Evolutionary conservation across 768 basidiomycete species (phyloP), one percentile per base, ranked within the genome.

Genomic region (Solioccasus polychromus): DNA sequence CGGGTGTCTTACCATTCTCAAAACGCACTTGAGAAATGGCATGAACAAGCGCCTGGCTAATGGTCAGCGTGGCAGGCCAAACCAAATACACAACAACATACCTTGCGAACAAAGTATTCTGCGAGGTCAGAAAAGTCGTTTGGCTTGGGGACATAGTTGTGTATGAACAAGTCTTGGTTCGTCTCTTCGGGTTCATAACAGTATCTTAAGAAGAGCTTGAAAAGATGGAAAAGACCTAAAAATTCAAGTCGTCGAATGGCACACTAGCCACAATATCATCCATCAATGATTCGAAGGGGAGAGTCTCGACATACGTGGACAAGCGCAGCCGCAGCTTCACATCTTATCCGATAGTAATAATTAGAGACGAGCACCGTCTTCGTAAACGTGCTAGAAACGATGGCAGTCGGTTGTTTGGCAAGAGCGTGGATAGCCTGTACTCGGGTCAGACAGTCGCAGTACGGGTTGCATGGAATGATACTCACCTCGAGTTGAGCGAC

Each of bases 81-180:
- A 39, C 8, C 15, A 35, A 42, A 45, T 34, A 25, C 32, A 26
- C 39, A 40, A 24, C 14, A 42, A 49, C 36, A 43, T 48, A 89
- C 95, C 80, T 95, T 95, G 54, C 90, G 86, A 22, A 98, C 88
- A 57, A 96, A 94, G 63, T 98, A 97, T 54, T 96, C 91, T 0
- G 92, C 69, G 24, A 96, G 70, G 55, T 96, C 91, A 45, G 84
- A 80, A 64, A 98, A 98, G 56, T 96, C 87, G 60, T 97, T 98
- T 14, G 94, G 91, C 55, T 89, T 85, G 2, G 94, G 94, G n/a
- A 94, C 88, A 63, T 89, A 93, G 31, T 82, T 87, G 61, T 92
- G 88, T 7, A 73, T 74, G 64, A 95, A 94, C 6, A 93, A 73
- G 59, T 93, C 89, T 60, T 89, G 86, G 48, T 79, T 83, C 15